Evolutionary conservation across 1,284 basidiomycete species (phyloP), one percentile per base, ranked within the genome.

Genomic region (Termitomyces sp.): DNA sequence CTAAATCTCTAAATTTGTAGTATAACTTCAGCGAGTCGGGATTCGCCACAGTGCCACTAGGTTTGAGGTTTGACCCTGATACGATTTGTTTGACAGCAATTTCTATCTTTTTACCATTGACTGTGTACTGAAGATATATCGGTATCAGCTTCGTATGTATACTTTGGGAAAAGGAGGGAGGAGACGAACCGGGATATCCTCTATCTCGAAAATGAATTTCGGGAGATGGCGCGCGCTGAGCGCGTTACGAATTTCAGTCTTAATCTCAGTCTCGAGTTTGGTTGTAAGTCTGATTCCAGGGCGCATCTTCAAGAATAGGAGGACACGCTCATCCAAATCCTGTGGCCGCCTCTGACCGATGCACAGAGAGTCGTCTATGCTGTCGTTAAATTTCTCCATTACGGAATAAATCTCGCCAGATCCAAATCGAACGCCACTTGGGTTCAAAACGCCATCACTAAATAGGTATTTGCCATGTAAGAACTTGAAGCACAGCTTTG

Each of bases 371-470:
- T 94, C 91, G 47, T 86, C 82, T 34, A 95, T 67, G 11, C 64
- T 65, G 24, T 70, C 62, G 0, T 73, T 64, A 59, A 88, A 84
- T 49, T 78, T 73, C 52, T 91, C 85, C 49, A 96, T 72, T 1
- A 91, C 81, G 4, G 82, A 77, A 66, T 96, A 96, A 43, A 96
- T 91, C 68, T 96, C 93, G 2, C 80, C 84, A 0, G 88, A 88
- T 21, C 93, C 93, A 64, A 96, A 95, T 3, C 93, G 83, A 38
- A 96, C 86, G 1, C 93, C 93, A 35, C 84, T 86, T 0, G 93
- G 92, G 63, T 95, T 91, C 34, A 87, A 71, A 10, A 87, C 85
- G 3, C 84, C 84, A 53, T 87, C 85, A 58, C 84, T 82, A 40
- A 21, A n/a, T n/a, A 34, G 30, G 19, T 14, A n/a, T 21, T 37